Conservation (phyloP, 495 filamentous ascomycete genomes). For the Aspergillus ostianus region DNA sequence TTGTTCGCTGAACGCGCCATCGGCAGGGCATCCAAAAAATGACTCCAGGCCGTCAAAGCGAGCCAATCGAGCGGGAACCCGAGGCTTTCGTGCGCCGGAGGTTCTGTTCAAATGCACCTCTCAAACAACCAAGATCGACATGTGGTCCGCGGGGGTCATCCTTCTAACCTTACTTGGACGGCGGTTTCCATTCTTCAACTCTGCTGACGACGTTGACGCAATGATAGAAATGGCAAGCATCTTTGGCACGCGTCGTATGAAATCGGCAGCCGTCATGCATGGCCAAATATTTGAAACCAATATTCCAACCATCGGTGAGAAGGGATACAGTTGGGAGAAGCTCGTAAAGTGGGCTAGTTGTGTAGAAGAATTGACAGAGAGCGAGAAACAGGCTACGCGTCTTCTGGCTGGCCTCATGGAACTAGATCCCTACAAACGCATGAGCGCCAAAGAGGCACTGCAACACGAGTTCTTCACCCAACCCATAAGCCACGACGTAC, state of each 20-base stretch:
- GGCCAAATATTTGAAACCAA: slow-evolving; percentile 86
- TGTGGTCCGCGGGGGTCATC: slow-evolving; percentile 96
- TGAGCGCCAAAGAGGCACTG: slow-evolving; percentile 59
- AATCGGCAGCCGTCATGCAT: slow-evolving; percentile 73
- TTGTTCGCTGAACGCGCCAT: slow-evolving; percentile 37
- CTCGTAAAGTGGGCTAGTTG: slow-evolving; percentile 87
- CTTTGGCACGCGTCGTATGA: slow-evolving; percentile 85
- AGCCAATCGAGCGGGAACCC: slow-evolving; percentile 93
- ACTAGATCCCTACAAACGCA: slow-evolving; percentile 53
- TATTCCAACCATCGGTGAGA: slow-evolving; percentile 82
- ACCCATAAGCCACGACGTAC: slow-evolving; percentile 45
- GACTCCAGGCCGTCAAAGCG: slow-evolving; percentile 84
- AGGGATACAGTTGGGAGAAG: slow-evolving; percentile 84
- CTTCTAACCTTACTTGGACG: slow-evolving; percentile 84
- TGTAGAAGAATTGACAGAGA: slow-evolving; percentile 47
- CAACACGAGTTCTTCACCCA: slow-evolving; percentile 64
- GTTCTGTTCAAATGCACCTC: slow-evolving; percentile 96
- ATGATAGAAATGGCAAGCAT: slow-evolving; percentile 96
- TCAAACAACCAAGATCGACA: slow-evolving; percentile 93
- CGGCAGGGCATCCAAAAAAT: slow-evolving; percentile 76
- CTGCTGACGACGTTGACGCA: slow-evolving; percentile 91
- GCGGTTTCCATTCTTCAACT: slow-evolving; percentile 98
- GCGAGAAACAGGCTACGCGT: slow-evolving; percentile 47
- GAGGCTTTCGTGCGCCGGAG: slow-evolving; percentile 94
- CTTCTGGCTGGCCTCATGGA: slow-evolving; percentile 67